Percentiles rank a stretch among this genome's conserved stretches.
Evolutionary conservation across 2,329 filamentous ascomycete genomes (phyloP).

Genomic region (Alternaria arborescens): DNA sequence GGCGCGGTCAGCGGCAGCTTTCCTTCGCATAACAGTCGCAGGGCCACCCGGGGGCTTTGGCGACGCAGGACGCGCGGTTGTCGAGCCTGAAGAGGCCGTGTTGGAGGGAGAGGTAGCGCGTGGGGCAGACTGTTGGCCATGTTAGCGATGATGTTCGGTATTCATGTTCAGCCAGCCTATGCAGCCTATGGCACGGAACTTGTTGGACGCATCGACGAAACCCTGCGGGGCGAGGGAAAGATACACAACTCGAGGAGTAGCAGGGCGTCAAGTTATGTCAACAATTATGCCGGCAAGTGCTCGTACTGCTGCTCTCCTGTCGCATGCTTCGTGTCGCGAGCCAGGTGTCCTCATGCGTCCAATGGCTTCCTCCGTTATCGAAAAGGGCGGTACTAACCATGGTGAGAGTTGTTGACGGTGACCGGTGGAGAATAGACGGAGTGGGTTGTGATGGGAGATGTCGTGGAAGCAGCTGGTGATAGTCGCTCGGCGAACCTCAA

Average conservation of each 20-base stretch:
- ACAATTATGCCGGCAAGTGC: not conserved
- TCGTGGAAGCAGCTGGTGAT: slow-evolving; percentile 25
- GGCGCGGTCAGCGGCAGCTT: slow-evolving; percentile 95
- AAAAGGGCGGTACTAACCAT: slow-evolving; percentile 29
- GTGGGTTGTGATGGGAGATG: slow-evolving; percentile 11
- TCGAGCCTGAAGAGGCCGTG: slow-evolving; percentile 66
- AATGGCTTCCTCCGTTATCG: slow-evolving; percentile 8
- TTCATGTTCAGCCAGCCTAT: not conserved
- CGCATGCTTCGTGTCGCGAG: slow-evolving; percentile 14
- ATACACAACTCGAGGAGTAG: not conserved
- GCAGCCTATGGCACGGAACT: not conserved
- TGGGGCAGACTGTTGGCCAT: slow-evolving; percentile 27
- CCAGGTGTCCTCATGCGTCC: slow-evolving; percentile 5
- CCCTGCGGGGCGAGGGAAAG: not conserved
- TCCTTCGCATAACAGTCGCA: slow-evolving; percentile 92
- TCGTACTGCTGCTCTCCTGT: not conserved
- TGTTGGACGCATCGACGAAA: not conserved
- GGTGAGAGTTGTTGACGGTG: slow-evolving; percentile 14
- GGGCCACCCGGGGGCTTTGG: slow-evolving; percentile 91
- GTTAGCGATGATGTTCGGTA: slow-evolving; percentile 11
- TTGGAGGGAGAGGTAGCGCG: slow-evolving; percentile 51
- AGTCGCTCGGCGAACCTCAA: slow-evolving; percentile 26
- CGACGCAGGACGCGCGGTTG: slow-evolving; percentile 80
- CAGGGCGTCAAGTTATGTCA: not conserved
- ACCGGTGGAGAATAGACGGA: slow-evolving; percentile 10